These are phyloP conservation scores for Sarocladium strictum DNA, from an alignment of 2,329 filamentous ascomycete species.

Conservation along the genomic window DNA sequence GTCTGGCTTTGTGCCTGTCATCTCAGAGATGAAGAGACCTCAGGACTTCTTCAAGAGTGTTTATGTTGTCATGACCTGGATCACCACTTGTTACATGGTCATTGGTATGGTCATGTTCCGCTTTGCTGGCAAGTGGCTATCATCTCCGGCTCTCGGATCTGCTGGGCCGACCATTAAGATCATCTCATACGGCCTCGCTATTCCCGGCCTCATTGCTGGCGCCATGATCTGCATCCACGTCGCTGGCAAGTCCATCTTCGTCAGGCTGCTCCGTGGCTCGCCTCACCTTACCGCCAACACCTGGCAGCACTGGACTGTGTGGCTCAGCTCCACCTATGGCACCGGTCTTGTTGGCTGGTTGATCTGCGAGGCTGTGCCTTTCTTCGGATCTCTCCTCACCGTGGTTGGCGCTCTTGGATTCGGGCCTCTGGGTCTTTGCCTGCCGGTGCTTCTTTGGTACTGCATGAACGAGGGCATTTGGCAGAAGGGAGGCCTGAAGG, in stretches of 20 bases:
- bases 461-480: conserved; percentile 12
- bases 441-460: conserved; percentile 15
- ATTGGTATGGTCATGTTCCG: conserved; percentile 10
- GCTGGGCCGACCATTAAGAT: conserved; percentile 4
- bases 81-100: conserved; percentile 8
- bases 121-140: conserved; percentile 6
- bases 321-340: conserved; percentile 18
- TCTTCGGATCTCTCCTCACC: conserved; percentile 17
- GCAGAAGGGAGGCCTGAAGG: not conserved
- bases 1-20: conserved; percentile 9
- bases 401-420: conserved; percentile 17
- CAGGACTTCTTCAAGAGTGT: conserved; percentile 10
- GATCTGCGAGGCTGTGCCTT: conserved; percentile 17
- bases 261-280: conserved; percentile 15
- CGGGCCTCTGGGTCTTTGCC: conserved; percentile 17
- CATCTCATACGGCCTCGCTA: conserved; percentile 17
- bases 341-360: conserved; percentile 15
- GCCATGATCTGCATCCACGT: conserved; percentile 17
- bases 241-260: conserved; percentile 18
- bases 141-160: conserved; percentile 7
- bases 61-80: conserved; percentile 5
- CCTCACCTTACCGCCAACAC: conserved; percentile 17
- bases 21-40: conserved; percentile 8
- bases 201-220: conserved; percentile 15
- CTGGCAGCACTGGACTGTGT: conserved; percentile 16